These are phyloP conservation scores for Ceratocystis ficicola DNA, from an alignment of 2,329 filamentous ascomycete genomes.

Conservation along the genomic window DNA sequence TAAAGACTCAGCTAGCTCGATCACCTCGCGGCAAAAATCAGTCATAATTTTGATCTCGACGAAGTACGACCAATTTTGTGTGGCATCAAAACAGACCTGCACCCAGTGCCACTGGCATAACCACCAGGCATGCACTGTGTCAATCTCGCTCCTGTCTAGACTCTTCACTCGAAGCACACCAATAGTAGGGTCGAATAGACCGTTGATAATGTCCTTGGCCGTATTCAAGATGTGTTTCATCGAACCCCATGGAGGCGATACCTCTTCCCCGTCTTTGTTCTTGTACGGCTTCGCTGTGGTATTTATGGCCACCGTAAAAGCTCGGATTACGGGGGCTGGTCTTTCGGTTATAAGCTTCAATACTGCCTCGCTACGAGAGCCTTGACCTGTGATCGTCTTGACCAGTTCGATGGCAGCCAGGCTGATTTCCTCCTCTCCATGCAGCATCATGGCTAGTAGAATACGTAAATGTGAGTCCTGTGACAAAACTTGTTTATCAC, in stretches of 20 bases:
- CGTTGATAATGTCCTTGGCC: conserved; percentile 44
- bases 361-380: conserved; percentile 40
- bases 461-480: conserved; percentile 55
- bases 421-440: conserved; percentile 65
- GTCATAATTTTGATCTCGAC: conserved; percentile 71
- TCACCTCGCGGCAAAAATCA: conserved; percentile 86
- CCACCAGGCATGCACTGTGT: conserved; percentile 69
- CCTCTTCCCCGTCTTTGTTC: conserved; percentile 18
- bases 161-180: conserved; percentile 44
- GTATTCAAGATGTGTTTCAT: conserved; percentile 46
- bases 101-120: conserved; percentile 69
- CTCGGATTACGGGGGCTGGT: conserved; percentile 28
- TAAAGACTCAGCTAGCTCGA: conserved; percentile 79
- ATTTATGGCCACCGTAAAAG: conserved; percentile 36
- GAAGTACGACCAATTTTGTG: conserved; percentile 68
- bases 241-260: conserved; percentile 39
- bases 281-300: conserved; percentile 18
- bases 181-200: conserved; percentile 43
- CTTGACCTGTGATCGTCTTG: conserved; percentile 65
- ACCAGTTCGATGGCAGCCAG: conserved; percentile 71
- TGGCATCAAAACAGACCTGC: conserved; percentile 67
- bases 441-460: conserved; percentile 67
- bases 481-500: conserved; percentile 58
- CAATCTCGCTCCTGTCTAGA: conserved; percentile 50
- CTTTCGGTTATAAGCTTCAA: conserved; percentile 35